A percentile compares a stretch with the other conserved stretches of the same genome.
phyloP scores from a whole-genome alignment of 2,329 filamentous ascomycete genomes.

The Madurella fahalii region DNA sequence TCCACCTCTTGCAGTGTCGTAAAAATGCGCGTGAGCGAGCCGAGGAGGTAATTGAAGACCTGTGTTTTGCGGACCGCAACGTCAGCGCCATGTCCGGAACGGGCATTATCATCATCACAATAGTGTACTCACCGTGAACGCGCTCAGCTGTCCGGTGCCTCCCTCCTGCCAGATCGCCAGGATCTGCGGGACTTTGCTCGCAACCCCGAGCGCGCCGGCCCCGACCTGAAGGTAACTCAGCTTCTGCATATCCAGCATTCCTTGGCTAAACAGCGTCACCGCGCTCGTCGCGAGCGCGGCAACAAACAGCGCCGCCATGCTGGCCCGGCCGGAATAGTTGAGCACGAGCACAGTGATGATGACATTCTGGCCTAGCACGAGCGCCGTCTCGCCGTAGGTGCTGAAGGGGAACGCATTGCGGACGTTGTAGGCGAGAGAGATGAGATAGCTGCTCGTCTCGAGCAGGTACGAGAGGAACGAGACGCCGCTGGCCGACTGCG shows the following conservation, averaged over 20 bases:
- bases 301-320: conserved; percentile 71
- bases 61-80: conserved; percentile 35
- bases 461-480: conserved; percentile 89
- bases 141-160: conserved; percentile 90
- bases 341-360: conserved; percentile 83
- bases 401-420: conserved; percentile 91
- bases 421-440: conserved; percentile 86
- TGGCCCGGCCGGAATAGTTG: conserved; percentile 68
- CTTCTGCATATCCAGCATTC: conserved; percentile 60
- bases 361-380: conserved; percentile 90
- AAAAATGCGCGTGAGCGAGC: conserved; percentile 91
- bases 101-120: neutral
- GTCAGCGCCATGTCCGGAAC: conserved; percentile 6
- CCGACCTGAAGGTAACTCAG: conserved; percentile 77
- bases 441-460: conserved; percentile 83
- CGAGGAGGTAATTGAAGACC: conserved; percentile 97
- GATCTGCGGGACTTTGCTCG: conserved; percentile 94
- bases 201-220: conserved; percentile 76
- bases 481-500: conserved; percentile 76
- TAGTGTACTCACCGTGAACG: conserved; percentile 73
- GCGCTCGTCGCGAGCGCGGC: conserved; percentile 67
- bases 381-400: conserved; percentile 90
- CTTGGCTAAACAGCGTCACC: conserved; percentile 65
- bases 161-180: conserved; percentile 78
- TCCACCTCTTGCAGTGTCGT: conserved; percentile 97